Percentiles rank a stretch among this genome's conserved stretches.
Evolutionary conservation across 495 filamentous ascomycete species (phyloP).

Genomic region (Penicillium argentinense): DNA sequence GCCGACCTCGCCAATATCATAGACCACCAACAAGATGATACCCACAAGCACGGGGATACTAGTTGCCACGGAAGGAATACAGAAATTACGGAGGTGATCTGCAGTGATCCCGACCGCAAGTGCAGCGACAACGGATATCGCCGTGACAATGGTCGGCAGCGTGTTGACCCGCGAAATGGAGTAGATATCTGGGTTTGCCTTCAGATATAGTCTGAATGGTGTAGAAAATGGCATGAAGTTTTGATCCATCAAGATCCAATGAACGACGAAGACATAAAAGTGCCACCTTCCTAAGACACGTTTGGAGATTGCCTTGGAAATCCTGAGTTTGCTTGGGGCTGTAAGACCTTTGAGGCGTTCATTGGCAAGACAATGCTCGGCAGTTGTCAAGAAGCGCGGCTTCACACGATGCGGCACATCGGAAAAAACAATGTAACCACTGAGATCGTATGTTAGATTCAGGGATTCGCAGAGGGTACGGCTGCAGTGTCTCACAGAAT

Average conservation of each 20-base stretch:
- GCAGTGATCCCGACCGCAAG: slow-evolving; percentile 26
- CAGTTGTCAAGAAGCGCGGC: slow-evolving; percentile 22
- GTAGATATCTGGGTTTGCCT: slow-evolving; percentile 24
- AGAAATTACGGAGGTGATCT: slow-evolving; percentile 27
- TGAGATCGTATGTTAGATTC: too few species aligned
- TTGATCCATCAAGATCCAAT: slow-evolving; percentile 33
- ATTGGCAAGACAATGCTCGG: slow-evolving; percentile 28
- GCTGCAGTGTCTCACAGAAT: slow-evolving; percentile 26
- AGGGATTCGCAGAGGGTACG: too few species aligned
- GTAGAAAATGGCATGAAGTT: slow-evolving; percentile 27
- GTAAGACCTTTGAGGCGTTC: slow-evolving; percentile 26
- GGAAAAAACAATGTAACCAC: slow-evolving; percentile 12
- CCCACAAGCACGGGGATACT: slow-evolving; percentile 28
- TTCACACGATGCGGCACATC: slow-evolving; percentile 13
- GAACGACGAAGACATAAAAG: slow-evolving; percentile 27
- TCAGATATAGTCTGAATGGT: slow-evolving; percentile 33
- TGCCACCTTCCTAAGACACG: slow-evolving; percentile 32
- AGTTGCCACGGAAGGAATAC: slow-evolving; percentile 26
- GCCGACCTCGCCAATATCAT: slow-evolving; percentile 31
- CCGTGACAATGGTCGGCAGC: slow-evolving; percentile 29
- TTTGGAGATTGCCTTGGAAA: slow-evolving; percentile 17
- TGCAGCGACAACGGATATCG: slow-evolving; percentile 30
- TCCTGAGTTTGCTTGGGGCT: slow-evolving; percentile 24
- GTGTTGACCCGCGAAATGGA: slow-evolving; percentile 20
- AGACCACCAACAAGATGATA: slow-evolving; percentile 27